phyloP scores from a whole-genome alignment of 495 filamentous ascomycete genomes.

The Hyaloscypha hepaticicola region DNA sequence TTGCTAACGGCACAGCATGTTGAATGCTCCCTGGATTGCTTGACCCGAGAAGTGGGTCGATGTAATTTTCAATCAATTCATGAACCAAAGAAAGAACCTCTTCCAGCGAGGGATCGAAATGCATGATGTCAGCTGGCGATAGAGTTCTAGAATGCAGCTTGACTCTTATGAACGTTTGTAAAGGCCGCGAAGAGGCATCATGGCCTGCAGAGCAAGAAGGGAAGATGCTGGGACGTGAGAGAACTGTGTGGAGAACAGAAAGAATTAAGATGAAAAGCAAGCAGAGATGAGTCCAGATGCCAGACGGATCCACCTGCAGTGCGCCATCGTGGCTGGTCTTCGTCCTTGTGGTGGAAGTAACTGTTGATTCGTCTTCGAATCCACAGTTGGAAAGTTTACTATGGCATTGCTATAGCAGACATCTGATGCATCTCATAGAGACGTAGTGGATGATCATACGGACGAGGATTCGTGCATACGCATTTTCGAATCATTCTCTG shows the following conservation, averaged over 20 bases:
- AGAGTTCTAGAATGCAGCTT: neutral
- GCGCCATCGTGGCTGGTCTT: neutral
- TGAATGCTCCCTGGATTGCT: neutral
- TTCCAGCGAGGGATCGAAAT: slow-evolving; percentile 25
- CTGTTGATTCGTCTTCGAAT: neutral
- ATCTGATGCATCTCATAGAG: slow-evolving; percentile 18
- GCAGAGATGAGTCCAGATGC: neutral
- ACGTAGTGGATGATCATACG: slow-evolving; percentile 26
- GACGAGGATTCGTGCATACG: slow-evolving; percentile 6
- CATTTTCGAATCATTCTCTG: neutral
- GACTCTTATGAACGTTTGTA: slow-evolving; percentile 9
- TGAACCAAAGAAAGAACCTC: slow-evolving; percentile 13
- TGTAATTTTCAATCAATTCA: slow-evolving; percentile 17
- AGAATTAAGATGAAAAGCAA: neutral
- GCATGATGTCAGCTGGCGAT: neutral
- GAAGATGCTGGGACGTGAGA: neutral
- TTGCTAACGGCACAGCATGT: neutral
- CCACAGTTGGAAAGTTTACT: slow-evolving; percentile 1
- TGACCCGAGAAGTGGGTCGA: slow-evolving; percentile 6
- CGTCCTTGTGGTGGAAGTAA: neutral
- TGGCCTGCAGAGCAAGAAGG: slow-evolving; percentile 26
- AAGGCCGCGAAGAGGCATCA: slow-evolving; percentile 23
- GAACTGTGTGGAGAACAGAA: slow-evolving; percentile 4
- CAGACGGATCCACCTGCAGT: neutral
- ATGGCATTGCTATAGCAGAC: slow-evolving; percentile 21